Evolutionary conservation across 202 grass and related monocot genomes (phyloP).

Genomic region (Schoenoplectus tabernaemontani): DNA sequence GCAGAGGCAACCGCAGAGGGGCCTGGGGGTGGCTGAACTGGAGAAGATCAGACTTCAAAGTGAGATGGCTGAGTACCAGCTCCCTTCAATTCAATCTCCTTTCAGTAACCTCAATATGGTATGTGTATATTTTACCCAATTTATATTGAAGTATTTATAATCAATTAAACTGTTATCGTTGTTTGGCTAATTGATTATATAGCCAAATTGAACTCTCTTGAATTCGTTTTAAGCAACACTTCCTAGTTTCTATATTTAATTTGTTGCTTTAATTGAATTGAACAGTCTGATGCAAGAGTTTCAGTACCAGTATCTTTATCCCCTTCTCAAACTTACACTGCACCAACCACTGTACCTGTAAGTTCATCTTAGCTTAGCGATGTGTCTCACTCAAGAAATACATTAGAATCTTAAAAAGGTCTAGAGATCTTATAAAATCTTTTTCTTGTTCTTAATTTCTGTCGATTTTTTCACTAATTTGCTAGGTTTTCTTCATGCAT

Average conservation of each 20-base stretch:
- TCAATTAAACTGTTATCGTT: neutral
- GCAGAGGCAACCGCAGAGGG: slow-evolving; percentile 72
- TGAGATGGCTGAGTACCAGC: slow-evolving; percentile 55
- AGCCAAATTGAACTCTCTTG: neutral
- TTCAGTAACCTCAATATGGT: slow-evolving; percentile 26
- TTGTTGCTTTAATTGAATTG: neutral
- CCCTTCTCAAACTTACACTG: slow-evolving; percentile 10
- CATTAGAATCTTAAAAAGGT: neutral
- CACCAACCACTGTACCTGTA: slow-evolving; percentile 7
- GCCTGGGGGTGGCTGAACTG: slow-evolving; percentile 65
- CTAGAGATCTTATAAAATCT: neutral
- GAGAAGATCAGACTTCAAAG: slow-evolving; percentile 76
- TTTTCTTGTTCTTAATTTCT: neutral
- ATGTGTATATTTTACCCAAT: neutral
- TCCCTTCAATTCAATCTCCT: slow-evolving; percentile 34
- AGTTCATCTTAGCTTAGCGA: neutral
- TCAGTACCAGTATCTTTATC: slow-evolving; percentile 8
- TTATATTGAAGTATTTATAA: neutral
- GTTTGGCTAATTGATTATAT: neutral
- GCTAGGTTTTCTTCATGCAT: neutral
- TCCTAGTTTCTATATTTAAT: neutral
- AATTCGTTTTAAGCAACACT: neutral
- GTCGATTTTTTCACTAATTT: neutral
- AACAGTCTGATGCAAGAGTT: slow-evolving; percentile 20
- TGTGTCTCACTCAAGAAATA: neutral